Percentiles rank a stretch among this genome's conserved stretches.
Evolutionary conservation across 2,329 filamentous ascomycete genomes (phyloP).

Genomic region (Penicillium capsulatum): DNA sequence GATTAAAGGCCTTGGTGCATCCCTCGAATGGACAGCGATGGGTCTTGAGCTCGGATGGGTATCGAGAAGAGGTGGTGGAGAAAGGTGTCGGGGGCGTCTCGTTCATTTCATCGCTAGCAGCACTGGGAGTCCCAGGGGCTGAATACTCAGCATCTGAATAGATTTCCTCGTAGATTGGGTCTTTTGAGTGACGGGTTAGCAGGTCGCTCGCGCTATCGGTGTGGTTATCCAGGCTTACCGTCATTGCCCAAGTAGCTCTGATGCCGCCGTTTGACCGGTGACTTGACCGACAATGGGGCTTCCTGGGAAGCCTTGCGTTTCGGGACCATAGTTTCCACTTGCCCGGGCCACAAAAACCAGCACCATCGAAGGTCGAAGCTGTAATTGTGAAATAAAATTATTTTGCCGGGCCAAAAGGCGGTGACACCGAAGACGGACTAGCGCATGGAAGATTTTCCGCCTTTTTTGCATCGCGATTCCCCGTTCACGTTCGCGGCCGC

Average conservation of each 20-base stretch:
- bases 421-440: constrained; percentile 31
- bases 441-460: constrained; percentile 36
- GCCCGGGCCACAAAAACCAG: constrained; percentile 1
- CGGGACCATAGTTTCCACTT: constrained; percentile 27
- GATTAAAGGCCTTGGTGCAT: constrained; percentile 82
- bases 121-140: constrained; percentile 27
- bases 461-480: constrained; percentile 25
- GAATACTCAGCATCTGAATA: constrained; percentile 35
- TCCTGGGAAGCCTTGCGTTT: constrained; percentile 35
- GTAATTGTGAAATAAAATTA: constrained; percentile 22
- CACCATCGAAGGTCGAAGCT: background rate
- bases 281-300: constrained; percentile 27
- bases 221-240: constrained; percentile 23
- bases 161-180: constrained; percentile 32
- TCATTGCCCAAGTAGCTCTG: constrained; percentile 24
- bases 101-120: constrained; percentile 31
- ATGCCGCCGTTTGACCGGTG: constrained; percentile 31
- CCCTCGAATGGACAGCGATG: constrained; percentile 68
- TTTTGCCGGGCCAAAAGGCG: constrained; percentile 32
- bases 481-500: constrained; percentile 14
- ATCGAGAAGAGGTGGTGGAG: constrained; percentile 47
- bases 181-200: constrained; percentile 35
- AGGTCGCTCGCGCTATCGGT: constrained; percentile 4
- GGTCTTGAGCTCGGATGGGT: constrained; percentile 69
- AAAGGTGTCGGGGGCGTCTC: constrained; percentile 50